A percentile compares a stretch with the other conserved stretches of the same genome.
phyloP scores from a whole-genome alignment of 1,284 basidiomycete genomes.

The Naganishia cerealis region DNA sequence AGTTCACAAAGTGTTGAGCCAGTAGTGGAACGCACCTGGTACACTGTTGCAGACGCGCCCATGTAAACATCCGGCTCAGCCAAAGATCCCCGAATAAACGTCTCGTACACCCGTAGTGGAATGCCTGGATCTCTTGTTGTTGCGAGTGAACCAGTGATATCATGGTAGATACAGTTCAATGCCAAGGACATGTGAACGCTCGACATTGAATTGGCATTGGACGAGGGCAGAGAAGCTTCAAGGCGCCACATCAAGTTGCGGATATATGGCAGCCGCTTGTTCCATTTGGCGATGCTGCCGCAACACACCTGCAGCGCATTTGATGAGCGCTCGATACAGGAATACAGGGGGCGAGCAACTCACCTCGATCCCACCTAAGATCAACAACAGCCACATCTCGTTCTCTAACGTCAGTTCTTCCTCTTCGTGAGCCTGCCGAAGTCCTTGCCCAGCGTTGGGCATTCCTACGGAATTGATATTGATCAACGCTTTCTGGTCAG shows the following conservation, averaged over 20 bases:
- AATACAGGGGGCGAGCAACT: conserved; percentile 13
- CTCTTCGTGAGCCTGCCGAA: conserved; percentile 1
- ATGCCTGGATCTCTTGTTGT: conserved; percentile 38
- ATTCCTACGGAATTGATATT: conserved; percentile 37
- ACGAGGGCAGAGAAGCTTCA: conserved; percentile 18
- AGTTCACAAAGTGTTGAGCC: background rate
- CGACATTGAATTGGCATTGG: conserved; percentile 20
- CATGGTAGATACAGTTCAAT: conserved; percentile 43
- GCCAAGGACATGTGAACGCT: conserved; percentile 37
- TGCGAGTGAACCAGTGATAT: conserved; percentile 37
- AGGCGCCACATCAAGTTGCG: conserved; percentile 31
- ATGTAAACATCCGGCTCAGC: conserved; percentile 42
- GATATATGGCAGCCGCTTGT: conserved; percentile 31
- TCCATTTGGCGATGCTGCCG: conserved; percentile 31
- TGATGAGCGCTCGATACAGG: background rate
- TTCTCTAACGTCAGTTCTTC: conserved; percentile 37
- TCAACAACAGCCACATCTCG: conserved; percentile 43
- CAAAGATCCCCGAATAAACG: conserved; percentile 37
- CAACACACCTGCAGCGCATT: conserved; percentile 25
- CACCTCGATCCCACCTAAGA: conserved; percentile 43
- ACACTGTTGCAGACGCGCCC: conserved; percentile 40
- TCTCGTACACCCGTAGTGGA: conserved; percentile 39
- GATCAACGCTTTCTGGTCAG: conserved; percentile 37
- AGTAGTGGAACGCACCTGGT: conserved; percentile 34
- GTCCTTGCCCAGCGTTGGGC: conserved; percentile 30